Conservation (phyloP, 176 grass and related monocot genomes). For the Otatea glauca region DNA sequence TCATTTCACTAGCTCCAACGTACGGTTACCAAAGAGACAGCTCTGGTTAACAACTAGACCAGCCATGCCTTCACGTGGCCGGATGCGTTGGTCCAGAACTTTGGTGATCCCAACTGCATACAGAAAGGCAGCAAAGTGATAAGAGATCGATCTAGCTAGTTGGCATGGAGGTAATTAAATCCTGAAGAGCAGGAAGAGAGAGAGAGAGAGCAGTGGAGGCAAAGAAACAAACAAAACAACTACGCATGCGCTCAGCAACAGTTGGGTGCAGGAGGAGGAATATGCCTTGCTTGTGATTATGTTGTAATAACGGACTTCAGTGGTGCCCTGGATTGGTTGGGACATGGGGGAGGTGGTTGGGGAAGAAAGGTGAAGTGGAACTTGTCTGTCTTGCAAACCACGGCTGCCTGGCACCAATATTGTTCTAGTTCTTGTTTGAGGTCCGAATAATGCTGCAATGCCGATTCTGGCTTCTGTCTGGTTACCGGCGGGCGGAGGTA, state of each 20-base stretch:
- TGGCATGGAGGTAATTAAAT: not conserved
- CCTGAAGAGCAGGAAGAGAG: not conserved
- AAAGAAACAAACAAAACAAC: not conserved
- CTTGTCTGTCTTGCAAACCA: conserved; percentile 31
- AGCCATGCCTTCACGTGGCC: conserved; percentile 8
- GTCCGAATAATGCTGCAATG: not conserved
- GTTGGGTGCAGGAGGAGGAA: conserved; percentile 14
- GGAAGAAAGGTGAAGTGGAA: conserved; percentile 1
- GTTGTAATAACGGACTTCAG: not conserved
- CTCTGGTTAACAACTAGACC: not conserved
- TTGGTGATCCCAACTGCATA: not conserved
- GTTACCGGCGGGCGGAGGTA: not conserved
- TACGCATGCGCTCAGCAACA: not conserved
- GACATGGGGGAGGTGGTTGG: not conserved
- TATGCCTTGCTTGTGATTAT: conserved; percentile 35
- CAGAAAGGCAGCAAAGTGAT: not conserved
- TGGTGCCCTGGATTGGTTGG: not conserved
- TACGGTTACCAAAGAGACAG: not conserved
- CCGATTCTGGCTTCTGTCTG: not conserved
- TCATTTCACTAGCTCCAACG: not conserved
- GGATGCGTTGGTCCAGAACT: conserved; percentile 10
- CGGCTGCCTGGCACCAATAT: not conserved
- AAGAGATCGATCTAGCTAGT: not conserved
- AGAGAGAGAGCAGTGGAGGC: not conserved
- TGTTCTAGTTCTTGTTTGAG: not conserved